Conservation (phyloP, 2,329 filamentous ascomycete genomes). For the Fusarium bulbicola region DNA sequence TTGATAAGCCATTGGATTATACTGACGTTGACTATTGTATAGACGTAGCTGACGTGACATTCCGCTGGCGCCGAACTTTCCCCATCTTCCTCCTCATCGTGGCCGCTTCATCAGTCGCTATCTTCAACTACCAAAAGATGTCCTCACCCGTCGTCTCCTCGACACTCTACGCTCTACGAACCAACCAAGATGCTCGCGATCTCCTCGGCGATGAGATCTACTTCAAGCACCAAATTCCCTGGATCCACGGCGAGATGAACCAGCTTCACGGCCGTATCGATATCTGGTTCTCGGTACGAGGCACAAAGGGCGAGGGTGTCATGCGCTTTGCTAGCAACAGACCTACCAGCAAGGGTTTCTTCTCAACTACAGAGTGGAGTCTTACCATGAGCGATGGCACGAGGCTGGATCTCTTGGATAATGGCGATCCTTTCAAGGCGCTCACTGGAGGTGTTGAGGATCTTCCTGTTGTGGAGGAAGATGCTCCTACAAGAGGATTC, state of each 20-base stretch:
- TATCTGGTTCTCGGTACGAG: slow-evolving; percentile 87
- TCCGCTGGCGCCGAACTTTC: slow-evolving; percentile 76
- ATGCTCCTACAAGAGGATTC: slow-evolving; percentile 58
- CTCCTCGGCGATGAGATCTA: slow-evolving; percentile 88
- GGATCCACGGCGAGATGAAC: slow-evolving; percentile 89
- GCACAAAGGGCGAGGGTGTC: slow-evolving; percentile 72
- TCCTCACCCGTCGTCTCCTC: slow-evolving; percentile 87
- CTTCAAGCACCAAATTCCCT: slow-evolving; percentile 80
- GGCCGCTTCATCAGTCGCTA: slow-evolving; percentile 76
- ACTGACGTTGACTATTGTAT: not conserved
- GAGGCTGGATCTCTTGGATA: slow-evolving; percentile 78
- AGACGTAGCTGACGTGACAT: slow-evolving; percentile 56
- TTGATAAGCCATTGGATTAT: not conserved
- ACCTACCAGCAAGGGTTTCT: slow-evolving; percentile 67
- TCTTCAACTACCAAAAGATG: slow-evolving; percentile 99
- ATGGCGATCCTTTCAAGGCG: slow-evolving; percentile 72
- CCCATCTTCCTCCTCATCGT: slow-evolving; percentile 83
- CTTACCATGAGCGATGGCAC: slow-evolving; percentile 71
- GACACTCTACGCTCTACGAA: slow-evolving; percentile 91
- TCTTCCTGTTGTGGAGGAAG: slow-evolving; percentile 46
- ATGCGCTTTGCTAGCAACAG: slow-evolving; percentile 85
- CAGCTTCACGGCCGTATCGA: slow-evolving; percentile 92
- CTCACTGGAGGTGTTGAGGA: slow-evolving; percentile 57
- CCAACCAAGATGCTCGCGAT: slow-evolving; percentile 76
- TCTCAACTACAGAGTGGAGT: slow-evolving; percentile 92